Base-by-base conservation (phyloP, 83 land plant genomes). In the Picea abies region DNA sequence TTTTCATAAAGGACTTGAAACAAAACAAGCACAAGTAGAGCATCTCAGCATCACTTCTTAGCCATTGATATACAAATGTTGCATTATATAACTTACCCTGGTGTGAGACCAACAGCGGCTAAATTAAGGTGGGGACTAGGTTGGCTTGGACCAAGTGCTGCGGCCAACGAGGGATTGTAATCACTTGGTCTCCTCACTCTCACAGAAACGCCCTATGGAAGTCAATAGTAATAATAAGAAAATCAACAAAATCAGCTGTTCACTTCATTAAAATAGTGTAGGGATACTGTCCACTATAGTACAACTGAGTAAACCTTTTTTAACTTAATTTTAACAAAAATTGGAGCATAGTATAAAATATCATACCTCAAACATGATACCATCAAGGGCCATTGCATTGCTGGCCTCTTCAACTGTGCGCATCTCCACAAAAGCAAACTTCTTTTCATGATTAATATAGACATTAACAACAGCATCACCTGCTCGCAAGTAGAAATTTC, bases 381-480 rank as follows among this genome's bases (percentile, higher is more conserved):
- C 32, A 29, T 29, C 32, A 29, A 29, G 32, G 32, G 32, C 32
- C 32, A 29, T 29, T 29, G 32, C 32, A 29, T 29, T 29, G 32
- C 32, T 29, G 32, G 32, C 32, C 32, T 29, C 32, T 29, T 29
- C 32, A 29, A 29, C 32, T 29, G 32, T 29, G 32, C 32, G 32
- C 32, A 29, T 29, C 32, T 29, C 32, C 1, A 29, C 32, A 29
- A 29, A 1, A 1, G 1, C 1, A 1, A 96, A 96, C 80, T 96
- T 96, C 92, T 96, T 96, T 69, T 96, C 99, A 84, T 96, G 99
- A 78, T 96, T 96, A 62, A 96, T 96, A 82, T 96, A 96, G 29
- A 96, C 99, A 87, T 96, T 96, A n/a, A 96, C 97, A 58, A 96
- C 99, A 78, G 99, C 94, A 84, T 96, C 99, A 76, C 99, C 99